Percentiles rank a stretch among this genome's conserved stretches.
phyloP scores from a whole-genome alignment of 805 yeast species.

The Clavispora asparagi region DNA sequence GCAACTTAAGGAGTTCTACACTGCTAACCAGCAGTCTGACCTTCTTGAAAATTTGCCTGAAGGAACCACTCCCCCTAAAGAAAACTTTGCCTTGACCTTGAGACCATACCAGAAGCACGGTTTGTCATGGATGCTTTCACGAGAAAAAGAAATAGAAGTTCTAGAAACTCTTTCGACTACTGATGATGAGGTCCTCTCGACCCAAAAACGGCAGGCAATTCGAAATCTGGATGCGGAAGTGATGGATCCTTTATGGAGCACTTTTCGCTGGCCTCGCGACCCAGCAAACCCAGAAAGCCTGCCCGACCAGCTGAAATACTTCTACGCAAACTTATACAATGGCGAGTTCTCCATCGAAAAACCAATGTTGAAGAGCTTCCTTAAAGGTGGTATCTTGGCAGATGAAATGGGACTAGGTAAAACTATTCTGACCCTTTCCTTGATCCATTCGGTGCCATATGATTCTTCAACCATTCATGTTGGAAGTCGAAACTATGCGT shows the following conservation, averaged over 20 bases:
- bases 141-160: constrained; percentile 59
- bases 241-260: constrained; percentile 84
- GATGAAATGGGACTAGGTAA: constrained; percentile 98
- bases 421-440: constrained; percentile 75
- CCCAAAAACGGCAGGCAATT: constrained; percentile 22
- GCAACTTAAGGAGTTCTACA: constrained; percentile 72
- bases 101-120: constrained; percentile 83
- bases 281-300: constrained; percentile 17
- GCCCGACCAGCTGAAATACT: constrained; percentile 22
- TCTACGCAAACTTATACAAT: constrained; percentile 73
- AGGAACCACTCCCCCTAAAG: constrained; percentile 45
- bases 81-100: constrained; percentile 51
- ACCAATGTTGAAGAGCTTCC: constrained; percentile 57
- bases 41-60: constrained; percentile 54
- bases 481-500: constrained; percentile 47
- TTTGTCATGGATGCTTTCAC: constrained; percentile 80
- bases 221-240: constrained; percentile 41
- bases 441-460: constrained; percentile 60
- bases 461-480: constrained; percentile 29
- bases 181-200: constrained; percentile 17
- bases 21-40: constrained; percentile 62
- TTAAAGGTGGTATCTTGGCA: constrained; percentile 83
- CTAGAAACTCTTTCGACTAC: constrained; percentile 29
- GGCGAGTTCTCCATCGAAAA: constrained; percentile 70
- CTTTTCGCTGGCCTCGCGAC: constrained; percentile 67